Conservation (phyloP, 352 stramenopile species). For the Pythium plurisporium region DNA sequence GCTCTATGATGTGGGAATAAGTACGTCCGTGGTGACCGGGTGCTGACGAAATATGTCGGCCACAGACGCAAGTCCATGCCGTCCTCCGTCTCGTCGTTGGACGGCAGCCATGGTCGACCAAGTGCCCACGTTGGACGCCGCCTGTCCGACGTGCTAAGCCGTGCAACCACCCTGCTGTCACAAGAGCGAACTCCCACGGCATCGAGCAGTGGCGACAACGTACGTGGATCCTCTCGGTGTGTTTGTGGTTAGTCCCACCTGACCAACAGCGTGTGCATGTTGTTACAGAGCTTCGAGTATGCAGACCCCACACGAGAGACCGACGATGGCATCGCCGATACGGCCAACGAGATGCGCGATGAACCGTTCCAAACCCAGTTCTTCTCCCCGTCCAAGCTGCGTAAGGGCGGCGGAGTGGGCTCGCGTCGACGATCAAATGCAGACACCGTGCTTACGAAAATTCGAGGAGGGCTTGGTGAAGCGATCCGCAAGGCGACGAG, state of each 20-base stretch:
- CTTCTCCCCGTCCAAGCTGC: slow-evolving; percentile 49
- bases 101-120: too few relatives aligned
- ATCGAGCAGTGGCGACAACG: too few relatives aligned
- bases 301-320: background rate
- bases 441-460: slow-evolving; percentile 33
- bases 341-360: slow-evolving; percentile 47
- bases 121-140: slow-evolving; percentile 18
- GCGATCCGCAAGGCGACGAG: slow-evolving; percentile 48
- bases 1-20: too few relatives aligned
- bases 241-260: too few relatives aligned
- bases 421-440: slow-evolving; percentile 14
- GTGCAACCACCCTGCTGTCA: slow-evolving; percentile 59
- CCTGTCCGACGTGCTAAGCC: slow-evolving; percentile 53
- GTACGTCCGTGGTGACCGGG: too few relatives aligned
- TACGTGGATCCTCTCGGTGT: too few relatives aligned
- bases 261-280: too few relatives aligned
- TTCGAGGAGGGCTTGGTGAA: slow-evolving; percentile 54
- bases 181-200: slow-evolving; percentile 33
- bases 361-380: slow-evolving; percentile 51
- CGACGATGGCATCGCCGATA: slow-evolving; percentile 53
- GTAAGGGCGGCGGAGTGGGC: background rate
- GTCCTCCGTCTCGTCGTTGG: slow-evolving; percentile 8
- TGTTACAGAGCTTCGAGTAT: slow-evolving; percentile 13
- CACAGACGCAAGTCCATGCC: slow-evolving; percentile 22
- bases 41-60: background rate